phyloP scores from a whole-genome alignment of 1,139 yeast species.

The Diutina sp. region DNA sequence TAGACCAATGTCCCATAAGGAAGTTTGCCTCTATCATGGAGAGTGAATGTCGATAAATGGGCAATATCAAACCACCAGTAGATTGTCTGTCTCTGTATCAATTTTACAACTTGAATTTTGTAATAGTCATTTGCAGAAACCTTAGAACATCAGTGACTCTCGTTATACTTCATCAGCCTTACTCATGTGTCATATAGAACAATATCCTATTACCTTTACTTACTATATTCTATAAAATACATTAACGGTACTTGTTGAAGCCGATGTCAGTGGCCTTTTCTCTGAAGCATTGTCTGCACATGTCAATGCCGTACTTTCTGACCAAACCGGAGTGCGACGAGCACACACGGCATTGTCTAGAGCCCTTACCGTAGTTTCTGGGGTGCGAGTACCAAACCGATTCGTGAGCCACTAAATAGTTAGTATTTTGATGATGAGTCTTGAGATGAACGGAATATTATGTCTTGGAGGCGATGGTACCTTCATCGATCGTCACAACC shows the following conservation, averaged over 20 bases:
- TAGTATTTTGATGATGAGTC: background rate
- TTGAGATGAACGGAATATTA: background rate
- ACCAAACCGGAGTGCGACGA: slow-evolving; percentile 98
- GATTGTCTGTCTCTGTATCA: no score
- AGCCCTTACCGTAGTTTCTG: slow-evolving; percentile 99
- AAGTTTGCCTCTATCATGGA: slow-evolving; percentile 41
- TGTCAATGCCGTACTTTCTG: slow-evolving; percentile 99
- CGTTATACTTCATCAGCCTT: no score
- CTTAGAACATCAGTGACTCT: no score
- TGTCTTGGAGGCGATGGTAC: background rate
- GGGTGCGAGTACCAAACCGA: slow-evolving; percentile 99
- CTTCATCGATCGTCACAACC: background rate
- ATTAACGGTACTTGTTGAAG: slow-evolving; percentile 96
- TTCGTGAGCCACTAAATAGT: slow-evolving; percentile 80
- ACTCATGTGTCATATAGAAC: background rate
- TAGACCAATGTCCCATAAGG: slow-evolving; percentile 43
- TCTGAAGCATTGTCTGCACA: slow-evolving; percentile 99
- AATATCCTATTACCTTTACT: background rate
- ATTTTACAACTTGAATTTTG: background rate
- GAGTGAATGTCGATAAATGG: slow-evolving; percentile 49
- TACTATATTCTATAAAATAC: background rate
- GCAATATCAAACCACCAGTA: slow-evolving; percentile 20
- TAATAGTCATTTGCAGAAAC: no score
- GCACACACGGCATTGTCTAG: slow-evolving; percentile 99
- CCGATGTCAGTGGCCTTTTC: slow-evolving; percentile 99